phyloP scores from a whole-genome alignment of 768 basidiomycete genomes.

The Lyophyllum shimeji region DNA sequence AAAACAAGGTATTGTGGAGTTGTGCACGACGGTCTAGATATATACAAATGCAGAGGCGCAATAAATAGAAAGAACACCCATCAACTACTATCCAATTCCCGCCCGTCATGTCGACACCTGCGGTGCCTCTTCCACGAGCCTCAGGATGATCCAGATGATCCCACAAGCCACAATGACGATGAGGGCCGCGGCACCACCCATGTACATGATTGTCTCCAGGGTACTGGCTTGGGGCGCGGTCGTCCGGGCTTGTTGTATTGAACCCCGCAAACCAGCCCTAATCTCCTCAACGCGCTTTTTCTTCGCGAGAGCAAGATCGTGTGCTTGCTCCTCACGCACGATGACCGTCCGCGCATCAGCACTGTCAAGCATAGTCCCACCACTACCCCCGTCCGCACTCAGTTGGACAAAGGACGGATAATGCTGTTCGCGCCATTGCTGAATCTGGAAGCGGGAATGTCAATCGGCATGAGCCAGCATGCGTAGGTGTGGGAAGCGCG shows the following conservation, averaged over 20 bases:
- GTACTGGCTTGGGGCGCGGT: conserved; percentile 13
- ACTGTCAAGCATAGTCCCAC: conserved; percentile 37
- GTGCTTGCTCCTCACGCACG: conserved; percentile 42
- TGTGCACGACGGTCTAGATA: neutral
- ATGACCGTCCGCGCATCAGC: conserved; percentile 59
- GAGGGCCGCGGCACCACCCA: conserved; percentile 17
- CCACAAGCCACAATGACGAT: conserved; percentile 12
- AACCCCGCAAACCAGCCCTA: conserved; percentile 13
- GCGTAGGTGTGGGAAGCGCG: conserved; percentile 17
- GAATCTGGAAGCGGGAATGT: conserved; percentile 56
- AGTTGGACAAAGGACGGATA: conserved; percentile 86
- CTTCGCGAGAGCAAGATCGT: conserved; percentile 33
- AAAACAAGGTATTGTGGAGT: neutral
- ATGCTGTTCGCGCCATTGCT: conserved; percentile 90
- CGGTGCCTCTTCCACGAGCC: conserved; percentile 5
- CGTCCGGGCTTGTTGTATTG: neutral
- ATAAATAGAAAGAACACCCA: neutral
- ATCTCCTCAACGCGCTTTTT: conserved; percentile 30
- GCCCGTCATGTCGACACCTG: neutral
- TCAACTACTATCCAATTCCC: neutral
- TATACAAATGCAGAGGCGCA: neutral
- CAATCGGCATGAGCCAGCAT: conserved; percentile 7
- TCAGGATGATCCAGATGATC: conserved; percentile 14
- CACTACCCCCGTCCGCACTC: conserved; percentile 19
- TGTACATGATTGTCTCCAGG: conserved; percentile 29